Percentiles rank a stretch among this genome's conserved stretches.
Evolutionary conservation across 768 basidiomycete species (phyloP).

Genomic region (Solioccasus polychromus): DNA sequence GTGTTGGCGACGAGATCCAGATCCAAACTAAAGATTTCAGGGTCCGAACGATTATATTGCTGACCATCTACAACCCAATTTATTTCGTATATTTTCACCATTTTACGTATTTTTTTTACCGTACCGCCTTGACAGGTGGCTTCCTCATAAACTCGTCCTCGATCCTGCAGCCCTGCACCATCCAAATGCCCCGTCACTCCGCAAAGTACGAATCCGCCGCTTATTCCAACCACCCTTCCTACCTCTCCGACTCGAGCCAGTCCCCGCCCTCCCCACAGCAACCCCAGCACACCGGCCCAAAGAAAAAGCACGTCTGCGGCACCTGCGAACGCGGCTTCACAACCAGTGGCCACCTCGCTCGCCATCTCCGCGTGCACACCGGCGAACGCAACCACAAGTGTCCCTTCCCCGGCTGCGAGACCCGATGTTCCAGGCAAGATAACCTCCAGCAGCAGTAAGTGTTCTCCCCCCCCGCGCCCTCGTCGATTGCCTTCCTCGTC

Average conservation of each 20-base stretch:
- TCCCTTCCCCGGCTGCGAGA: constrained; percentile 94
- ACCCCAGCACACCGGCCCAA: constrained; percentile 7
- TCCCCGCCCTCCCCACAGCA: constrained; percentile 14
- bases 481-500: too few relatives aligned
- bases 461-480: too few relatives aligned
- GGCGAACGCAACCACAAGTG: constrained; percentile 92
- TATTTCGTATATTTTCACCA: constrained; percentile 27
- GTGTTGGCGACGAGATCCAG: constrained; percentile 28
- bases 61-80: constrained; percentile 19
- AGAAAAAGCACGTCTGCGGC: constrained; percentile 57
- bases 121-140: constrained; percentile 35
- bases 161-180: constrained; percentile 25
- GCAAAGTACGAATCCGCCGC: constrained; percentile 23
- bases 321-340: constrained; percentile 80
- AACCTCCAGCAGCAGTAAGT: constrained; percentile 57
- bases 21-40: constrained; percentile 24
- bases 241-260: constrained; percentile 27
- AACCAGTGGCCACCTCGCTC: constrained; percentile 84
- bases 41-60: constrained; percentile 32
- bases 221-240: constrained; percentile 25
- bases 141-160: constrained; percentile 33
- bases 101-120: constrained; percentile 36
- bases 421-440: constrained; percentile 85
- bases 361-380: constrained; percentile 87
- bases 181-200: constrained; percentile 32